These are phyloP conservation scores for Talaromyces verruculosus DNA, from an alignment of 2,329 filamentous ascomycete genomes.

Conservation along the genomic window DNA sequence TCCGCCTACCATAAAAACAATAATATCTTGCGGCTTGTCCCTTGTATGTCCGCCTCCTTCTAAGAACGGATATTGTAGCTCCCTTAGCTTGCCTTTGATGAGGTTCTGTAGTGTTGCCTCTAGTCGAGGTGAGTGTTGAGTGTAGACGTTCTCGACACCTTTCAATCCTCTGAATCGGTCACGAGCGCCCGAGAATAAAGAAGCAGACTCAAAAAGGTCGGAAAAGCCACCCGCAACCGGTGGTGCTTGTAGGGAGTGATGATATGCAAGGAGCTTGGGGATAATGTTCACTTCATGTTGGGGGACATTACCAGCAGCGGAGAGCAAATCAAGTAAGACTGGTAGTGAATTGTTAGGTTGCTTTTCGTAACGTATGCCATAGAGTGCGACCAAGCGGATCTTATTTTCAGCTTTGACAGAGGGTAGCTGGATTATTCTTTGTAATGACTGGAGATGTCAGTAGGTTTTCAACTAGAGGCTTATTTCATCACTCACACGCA, in stretches of 20 bases:
- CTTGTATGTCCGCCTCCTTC: constrained; percentile 82
- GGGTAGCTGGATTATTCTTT: constrained; percentile 79
- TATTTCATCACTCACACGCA: constrained; percentile 64
- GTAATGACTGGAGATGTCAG: constrained; percentile 62
- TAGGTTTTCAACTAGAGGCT: neutral
- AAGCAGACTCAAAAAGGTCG: constrained; percentile 86
- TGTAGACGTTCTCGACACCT: constrained; percentile 98
- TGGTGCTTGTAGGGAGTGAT: constrained; percentile 78
- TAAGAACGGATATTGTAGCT: constrained; percentile 88
- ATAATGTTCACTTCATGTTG: constrained; percentile 75
- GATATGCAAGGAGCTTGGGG: constrained; percentile 78
- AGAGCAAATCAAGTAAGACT: constrained; percentile 81
- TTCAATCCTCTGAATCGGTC: constrained; percentile 92
- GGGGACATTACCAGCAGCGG: constrained; percentile 78
- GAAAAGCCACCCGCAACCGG: constrained; percentile 76
- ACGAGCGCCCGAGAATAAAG: constrained; percentile 85
- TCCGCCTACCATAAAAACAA: constrained; percentile 92
- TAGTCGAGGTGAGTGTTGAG: constrained; percentile 87
- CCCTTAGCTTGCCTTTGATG: constrained; percentile 84
- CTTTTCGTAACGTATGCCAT: constrained; percentile 87
- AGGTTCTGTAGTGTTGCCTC: constrained; percentile 87
- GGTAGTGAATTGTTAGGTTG: constrained; percentile 79
- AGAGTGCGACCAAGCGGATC: constrained; percentile 86
- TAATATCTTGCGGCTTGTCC: constrained; percentile 94
- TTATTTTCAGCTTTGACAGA: constrained; percentile 79